These are phyloP conservation scores for Rutstroemia sp. DNA, from an alignment of 2,329 filamentous ascomycete genomes.

Conservation along the genomic window DNA sequence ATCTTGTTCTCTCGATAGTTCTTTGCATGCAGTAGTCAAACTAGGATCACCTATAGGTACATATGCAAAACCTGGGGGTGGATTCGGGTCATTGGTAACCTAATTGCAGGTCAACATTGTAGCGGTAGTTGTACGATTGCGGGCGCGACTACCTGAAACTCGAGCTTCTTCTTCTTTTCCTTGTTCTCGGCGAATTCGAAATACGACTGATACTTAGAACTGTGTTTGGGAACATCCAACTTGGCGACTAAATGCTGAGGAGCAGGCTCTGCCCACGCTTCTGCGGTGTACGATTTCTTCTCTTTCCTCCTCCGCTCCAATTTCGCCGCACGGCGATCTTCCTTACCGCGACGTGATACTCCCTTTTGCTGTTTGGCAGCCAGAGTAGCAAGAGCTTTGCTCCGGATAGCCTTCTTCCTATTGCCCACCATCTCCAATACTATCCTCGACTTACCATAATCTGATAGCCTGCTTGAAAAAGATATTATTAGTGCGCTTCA, in stretches of 20 bases:
- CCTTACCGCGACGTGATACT: constrained; percentile 11
- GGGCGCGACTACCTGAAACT: constrained; percentile 44
- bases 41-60: constrained; percentile 55
- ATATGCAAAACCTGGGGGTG: constrained; percentile 55
- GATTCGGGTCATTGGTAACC: constrained; percentile 44
- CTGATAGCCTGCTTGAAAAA: not conserved
- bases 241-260: constrained; percentile 28
- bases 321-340: constrained; percentile 23
- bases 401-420: constrained; percentile 14
- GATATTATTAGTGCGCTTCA: constrained; percentile 1
- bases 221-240: constrained; percentile 26
- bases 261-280: constrained; percentile 24
- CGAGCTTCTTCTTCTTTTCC: constrained; percentile 57
- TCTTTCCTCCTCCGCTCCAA: constrained; percentile 23
- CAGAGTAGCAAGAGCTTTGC: constrained; percentile 7
- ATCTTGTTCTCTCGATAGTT: constrained; percentile 52
- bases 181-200: constrained; percentile 59
- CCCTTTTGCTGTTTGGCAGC: not conserved
- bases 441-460: constrained; percentile 15
- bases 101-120: constrained; percentile 25
- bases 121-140: constrained; percentile 5
- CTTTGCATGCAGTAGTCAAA: constrained; percentile 55
- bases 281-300: constrained; percentile 21
- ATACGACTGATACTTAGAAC: constrained; percentile 51
- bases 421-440: constrained; percentile 12